Conservation (phyloP, 257 asterid species). For the Primulina eburnea region DNA sequence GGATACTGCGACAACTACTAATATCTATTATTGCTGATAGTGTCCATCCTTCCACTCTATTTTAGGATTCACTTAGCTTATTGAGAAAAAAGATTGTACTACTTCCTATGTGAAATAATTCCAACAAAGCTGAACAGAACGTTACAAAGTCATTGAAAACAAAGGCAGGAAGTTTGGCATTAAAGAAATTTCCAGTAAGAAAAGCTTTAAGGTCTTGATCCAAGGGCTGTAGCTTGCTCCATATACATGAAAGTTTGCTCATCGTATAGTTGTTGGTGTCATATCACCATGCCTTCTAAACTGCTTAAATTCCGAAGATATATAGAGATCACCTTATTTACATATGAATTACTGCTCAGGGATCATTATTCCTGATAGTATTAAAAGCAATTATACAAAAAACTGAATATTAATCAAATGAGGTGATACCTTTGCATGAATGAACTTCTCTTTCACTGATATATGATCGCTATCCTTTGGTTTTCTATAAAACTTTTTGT, state of each 20-base stretch:
- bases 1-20: not conserved
- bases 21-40: not conserved
- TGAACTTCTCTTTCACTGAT: conserved; percentile 85
- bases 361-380: conserved; percentile 12
- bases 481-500: conserved; percentile 64
- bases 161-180: not conserved
- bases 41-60: not conserved
- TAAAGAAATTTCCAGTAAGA: not conserved
- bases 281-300: not conserved
- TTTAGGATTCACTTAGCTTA: not conserved
- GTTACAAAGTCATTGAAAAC: not conserved
- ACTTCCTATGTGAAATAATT: not conserved
- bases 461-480: conserved; percentile 76
- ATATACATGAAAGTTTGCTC: not conserved
- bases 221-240: not conserved
- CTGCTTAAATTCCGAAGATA: not conserved
- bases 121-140: not conserved
- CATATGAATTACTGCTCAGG: not conserved
- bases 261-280: not conserved
- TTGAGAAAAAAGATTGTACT: not conserved
- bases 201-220: not conserved
- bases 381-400: conserved; percentile 1
- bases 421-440: conserved; percentile 77
- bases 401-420: conserved; percentile 18
- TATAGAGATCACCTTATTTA: not conserved